These are phyloP conservation scores for Rhododendron simsii DNA, from an alignment of 148 eudicot genomes.

Conservation along the genomic window DNA sequence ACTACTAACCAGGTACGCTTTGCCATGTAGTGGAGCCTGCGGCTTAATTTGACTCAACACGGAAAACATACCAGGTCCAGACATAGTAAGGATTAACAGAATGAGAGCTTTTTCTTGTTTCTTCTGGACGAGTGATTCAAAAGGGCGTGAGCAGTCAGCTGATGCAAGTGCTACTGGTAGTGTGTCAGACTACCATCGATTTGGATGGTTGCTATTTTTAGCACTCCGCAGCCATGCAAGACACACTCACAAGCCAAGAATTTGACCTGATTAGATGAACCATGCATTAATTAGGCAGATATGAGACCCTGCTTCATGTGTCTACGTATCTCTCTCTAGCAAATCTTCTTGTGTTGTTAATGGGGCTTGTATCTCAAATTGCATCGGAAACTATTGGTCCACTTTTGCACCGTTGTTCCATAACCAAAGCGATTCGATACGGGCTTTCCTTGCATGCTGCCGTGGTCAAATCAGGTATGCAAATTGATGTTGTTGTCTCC, in stretches of 20 bases:
- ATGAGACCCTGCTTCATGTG: neutral
- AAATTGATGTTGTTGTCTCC: slow-evolving; percentile 13
- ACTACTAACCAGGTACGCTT: no score
- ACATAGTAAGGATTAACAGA: no score
- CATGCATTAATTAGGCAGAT: neutral
- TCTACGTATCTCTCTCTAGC: neutral
- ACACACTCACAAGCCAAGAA: no score
- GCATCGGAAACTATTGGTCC: slow-evolving; percentile 26
- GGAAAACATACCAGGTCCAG: no score
- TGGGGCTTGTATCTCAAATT: slow-evolving; percentile 15
- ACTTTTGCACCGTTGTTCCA: slow-evolving; percentile 32
- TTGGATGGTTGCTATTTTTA: slow-evolving; percentile 94
- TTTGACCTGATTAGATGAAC: no score
- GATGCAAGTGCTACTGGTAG: slow-evolving; percentile 25
- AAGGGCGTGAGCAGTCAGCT: slow-evolving; percentile 23
- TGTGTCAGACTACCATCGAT: slow-evolving; percentile 54
- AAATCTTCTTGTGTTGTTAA: neutral
- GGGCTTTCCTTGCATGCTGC: slow-evolving; percentile 33
- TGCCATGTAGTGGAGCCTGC: no score
- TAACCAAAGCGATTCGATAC: slow-evolving; percentile 17
- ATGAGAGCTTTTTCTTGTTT: neutral
- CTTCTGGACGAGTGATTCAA: slow-evolving; percentile 50
- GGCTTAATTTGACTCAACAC: no score
- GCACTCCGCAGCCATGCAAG: slow-evolving; percentile 76
- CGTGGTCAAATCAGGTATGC: slow-evolving; percentile 27